A percentile compares a stretch with the other conserved stretches of the same genome.
phyloP scores from a whole-genome alignment of 2,329 filamentous ascomycete genomes.

The Colletotrichum sidae region DNA sequence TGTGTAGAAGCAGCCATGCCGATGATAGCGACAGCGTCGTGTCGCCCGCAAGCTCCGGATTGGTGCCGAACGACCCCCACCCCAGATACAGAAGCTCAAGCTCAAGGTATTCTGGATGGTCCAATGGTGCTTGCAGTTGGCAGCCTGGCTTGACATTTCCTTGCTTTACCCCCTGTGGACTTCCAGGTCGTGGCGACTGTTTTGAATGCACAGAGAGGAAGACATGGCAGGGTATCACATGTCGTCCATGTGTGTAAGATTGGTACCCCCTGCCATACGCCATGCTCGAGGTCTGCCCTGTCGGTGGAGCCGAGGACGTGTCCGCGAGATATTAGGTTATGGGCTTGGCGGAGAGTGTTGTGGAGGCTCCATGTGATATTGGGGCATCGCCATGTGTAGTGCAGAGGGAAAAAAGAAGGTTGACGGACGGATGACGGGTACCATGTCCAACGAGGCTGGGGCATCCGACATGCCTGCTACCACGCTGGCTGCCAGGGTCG shows the following conservation, averaged over 20 bases:
- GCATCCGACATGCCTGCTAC: not conserved
- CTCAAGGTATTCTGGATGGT: too few species aligned
- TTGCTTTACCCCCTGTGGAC: constrained; percentile 21
- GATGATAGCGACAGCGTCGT: constrained; percentile 13
- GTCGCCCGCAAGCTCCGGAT: constrained; percentile 3
- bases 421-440: constrained; percentile 22
- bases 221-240: constrained; percentile 9
- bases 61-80: constrained; percentile 8
- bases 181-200: constrained; percentile 10
- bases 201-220: constrained; percentile 4
- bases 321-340: constrained; percentile 4
- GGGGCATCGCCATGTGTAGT: not conserved
- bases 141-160: not conserved
- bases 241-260: constrained; percentile 27
- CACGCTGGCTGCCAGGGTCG: not conserved
- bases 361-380: constrained; percentile 13
- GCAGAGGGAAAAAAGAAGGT: constrained; percentile 5
- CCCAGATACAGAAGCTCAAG: not conserved
- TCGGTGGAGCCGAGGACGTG: not conserved
- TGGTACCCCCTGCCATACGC: constrained; percentile 22
- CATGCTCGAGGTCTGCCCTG: constrained; percentile 15
- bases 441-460: constrained; percentile 5
- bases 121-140: not conserved
- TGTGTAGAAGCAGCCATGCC: too few species aligned
- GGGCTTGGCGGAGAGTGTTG: constrained; percentile 8